Percentiles rank a stretch among this genome's conserved stretches.
These are phyloP conservation scores for Candolleomyces aberdarensis DNA, from an alignment of 768 basidiomycete species.

Conservation along the genomic window DNA sequence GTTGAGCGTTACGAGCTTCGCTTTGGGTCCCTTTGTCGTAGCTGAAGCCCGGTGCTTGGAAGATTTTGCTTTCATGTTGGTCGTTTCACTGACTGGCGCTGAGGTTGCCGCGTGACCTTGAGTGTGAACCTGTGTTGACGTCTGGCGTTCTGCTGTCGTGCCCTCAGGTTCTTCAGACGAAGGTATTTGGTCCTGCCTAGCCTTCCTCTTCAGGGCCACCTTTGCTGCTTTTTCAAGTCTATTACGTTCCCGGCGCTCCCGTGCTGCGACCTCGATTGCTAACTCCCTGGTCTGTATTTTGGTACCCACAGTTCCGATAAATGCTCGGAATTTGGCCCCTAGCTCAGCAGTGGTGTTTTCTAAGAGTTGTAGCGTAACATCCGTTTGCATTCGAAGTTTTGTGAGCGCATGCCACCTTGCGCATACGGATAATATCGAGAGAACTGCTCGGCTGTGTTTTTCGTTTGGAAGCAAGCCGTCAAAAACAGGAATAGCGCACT, in stretches of 20 bases:
- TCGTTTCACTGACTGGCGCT: too few relatives aligned
- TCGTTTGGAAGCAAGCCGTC: slow-evolving; percentile 29
- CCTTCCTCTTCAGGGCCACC: background rate
- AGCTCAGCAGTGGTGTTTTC: slow-evolving; percentile 23
- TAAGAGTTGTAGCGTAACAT: slow-evolving; percentile 20
- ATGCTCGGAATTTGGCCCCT: slow-evolving; percentile 27
- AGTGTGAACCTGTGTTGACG: too few relatives aligned
- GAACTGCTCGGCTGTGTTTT: slow-evolving; percentile 7
- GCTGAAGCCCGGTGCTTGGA: too few relatives aligned
- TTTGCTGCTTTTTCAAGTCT: background rate
- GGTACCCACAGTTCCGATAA: slow-evolving; percentile 23
- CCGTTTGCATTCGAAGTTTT: slow-evolving; percentile 31
- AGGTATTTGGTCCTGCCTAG: too few relatives aligned
- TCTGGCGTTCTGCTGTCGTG: too few relatives aligned
- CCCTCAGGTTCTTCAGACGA: too few relatives aligned
- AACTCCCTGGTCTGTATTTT: slow-evolving; percentile 31
- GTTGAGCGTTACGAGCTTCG: background rate
- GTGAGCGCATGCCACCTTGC: slow-evolving; percentile 33
- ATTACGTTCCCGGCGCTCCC: slow-evolving; percentile 12
- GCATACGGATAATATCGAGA: slow-evolving; percentile 18
- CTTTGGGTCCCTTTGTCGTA: background rate
- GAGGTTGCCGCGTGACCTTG: too few relatives aligned
- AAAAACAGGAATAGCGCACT: slow-evolving; percentile 34
- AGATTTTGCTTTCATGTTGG: background rate
- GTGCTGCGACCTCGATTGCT: slow-evolving; percentile 33